Evolutionary conservation across 1,284 basidiomycete species (phyloP).

Genomic region (Sporisorium graminicola): DNA sequence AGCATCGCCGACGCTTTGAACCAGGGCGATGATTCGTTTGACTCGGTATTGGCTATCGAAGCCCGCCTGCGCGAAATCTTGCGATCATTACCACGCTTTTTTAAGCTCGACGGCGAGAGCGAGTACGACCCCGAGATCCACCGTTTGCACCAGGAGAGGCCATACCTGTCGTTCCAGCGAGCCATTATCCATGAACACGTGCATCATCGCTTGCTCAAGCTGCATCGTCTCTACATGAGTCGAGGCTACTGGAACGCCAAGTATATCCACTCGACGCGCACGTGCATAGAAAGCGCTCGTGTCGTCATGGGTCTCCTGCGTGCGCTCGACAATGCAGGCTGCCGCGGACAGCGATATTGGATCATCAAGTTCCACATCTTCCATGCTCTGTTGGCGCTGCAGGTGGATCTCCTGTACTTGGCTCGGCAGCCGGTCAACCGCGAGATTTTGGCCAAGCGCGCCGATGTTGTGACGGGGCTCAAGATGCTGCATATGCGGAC

Average conservation of each 20-base stretch:
- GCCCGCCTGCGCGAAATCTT: conserved; percentile 50
- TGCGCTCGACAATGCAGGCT: conserved; percentile 31
- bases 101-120: conserved; percentile 52
- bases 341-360: conserved; percentile 44
- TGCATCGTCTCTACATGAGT: conserved; percentile 60
- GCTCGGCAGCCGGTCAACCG: conserved; percentile 33
- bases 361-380: conserved; percentile 54
- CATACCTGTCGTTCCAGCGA: conserved; percentile 59
- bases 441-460: conserved; percentile 42
- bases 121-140: conserved; percentile 59
- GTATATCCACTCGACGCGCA: conserved; percentile 57
- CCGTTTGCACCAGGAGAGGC: conserved; percentile 51
- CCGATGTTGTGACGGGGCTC: conserved; percentile 43
- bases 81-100: conserved; percentile 51
- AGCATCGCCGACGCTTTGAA: conserved; percentile 46
- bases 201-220: conserved; percentile 59
- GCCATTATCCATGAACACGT: conserved; percentile 56
- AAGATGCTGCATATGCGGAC: conserved; percentile 51
- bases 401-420: conserved; percentile 46
- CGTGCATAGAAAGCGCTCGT: conserved; percentile 50
- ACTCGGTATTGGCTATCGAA: conserved; percentile 54
- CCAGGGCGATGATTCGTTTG: conserved; percentile 42
- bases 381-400: conserved; percentile 47
- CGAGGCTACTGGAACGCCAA: conserved; percentile 59
- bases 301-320: conserved; percentile 42